phyloP scores from a whole-genome alignment of 2,329 filamentous ascomycete genomes.

The Didymella pomorum region DNA sequence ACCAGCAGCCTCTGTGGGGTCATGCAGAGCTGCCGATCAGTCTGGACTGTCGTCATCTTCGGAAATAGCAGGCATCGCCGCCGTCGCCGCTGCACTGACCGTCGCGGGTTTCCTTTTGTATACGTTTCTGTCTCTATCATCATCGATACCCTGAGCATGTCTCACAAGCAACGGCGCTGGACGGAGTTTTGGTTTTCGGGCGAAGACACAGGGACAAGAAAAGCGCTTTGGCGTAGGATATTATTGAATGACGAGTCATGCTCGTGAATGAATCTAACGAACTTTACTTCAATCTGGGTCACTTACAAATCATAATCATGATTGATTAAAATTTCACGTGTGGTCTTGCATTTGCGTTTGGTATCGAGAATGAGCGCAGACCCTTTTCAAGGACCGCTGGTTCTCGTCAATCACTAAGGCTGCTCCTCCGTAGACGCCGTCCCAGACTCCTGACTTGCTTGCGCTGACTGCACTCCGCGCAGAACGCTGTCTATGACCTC shows the following conservation, averaged over 20 bases:
- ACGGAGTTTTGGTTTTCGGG: conserved; percentile 24
- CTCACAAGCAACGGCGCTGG: conserved; percentile 28
- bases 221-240: conserved; percentile 4
- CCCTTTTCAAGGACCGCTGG: too few relatives aligned
- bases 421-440: too few relatives aligned
- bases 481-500: neutral
- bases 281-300: neutral
- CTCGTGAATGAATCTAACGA: neutral
- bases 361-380: too few relatives aligned
- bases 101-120: conserved; percentile 3
- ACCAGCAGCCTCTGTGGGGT: conserved; percentile 11
- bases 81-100: conserved; percentile 8
- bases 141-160: conserved; percentile 36
- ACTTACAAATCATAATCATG: neutral
- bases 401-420: too few relatives aligned
- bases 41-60: conserved; percentile 15
- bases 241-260: conserved; percentile 1
- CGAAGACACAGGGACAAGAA: conserved; percentile 1
- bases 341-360: neutral
- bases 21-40: conserved; percentile 14
- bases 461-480: neutral
- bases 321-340: neutral
- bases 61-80: neutral
- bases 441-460: neutral
- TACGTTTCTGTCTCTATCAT: conserved; percentile 18